phyloP scores from a whole-genome alignment of 495 filamentous ascomycete genomes.

The Aspergillus heteromorphus region DNA sequence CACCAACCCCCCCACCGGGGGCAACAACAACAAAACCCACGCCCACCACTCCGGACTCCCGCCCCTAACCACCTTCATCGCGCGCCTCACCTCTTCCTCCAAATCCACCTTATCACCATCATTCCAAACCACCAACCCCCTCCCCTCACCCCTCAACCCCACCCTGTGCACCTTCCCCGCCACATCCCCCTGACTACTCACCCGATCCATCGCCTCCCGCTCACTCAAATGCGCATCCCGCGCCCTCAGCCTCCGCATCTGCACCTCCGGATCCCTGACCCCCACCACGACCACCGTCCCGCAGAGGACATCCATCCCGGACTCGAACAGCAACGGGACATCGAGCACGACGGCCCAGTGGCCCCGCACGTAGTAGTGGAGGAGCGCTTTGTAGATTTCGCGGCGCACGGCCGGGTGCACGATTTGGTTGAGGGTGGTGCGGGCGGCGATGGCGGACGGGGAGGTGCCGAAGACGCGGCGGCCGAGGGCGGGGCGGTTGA shows the following conservation, averaged over 20 bases:
- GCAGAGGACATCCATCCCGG: constrained; percentile 72
- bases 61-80: constrained; percentile 54
- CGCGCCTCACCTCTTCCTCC: constrained; percentile 54
- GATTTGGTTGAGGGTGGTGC: constrained; percentile 76
- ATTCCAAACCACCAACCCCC: constrained; percentile 82
- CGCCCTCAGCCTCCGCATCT: constrained; percentile 69
- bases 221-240: constrained; percentile 65
- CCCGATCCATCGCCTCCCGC: constrained; percentile 77
- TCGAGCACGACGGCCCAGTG: constrained; percentile 88
- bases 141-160: constrained; percentile 52
- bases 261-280: constrained; percentile 64
- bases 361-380: constrained; percentile 62
- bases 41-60: constrained; percentile 76
- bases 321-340: constrained; percentile 87
- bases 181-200: constrained; percentile 78
- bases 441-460: constrained; percentile 57
- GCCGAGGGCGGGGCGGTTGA: constrained; percentile 84
- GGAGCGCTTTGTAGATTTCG: constrained; percentile 66
- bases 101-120: constrained; percentile 67
- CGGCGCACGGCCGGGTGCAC: constrained; percentile 80
- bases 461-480: constrained; percentile 75
- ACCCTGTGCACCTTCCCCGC: constrained; percentile 71
- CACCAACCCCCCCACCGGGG: constrained; percentile 62
- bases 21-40: constrained; percentile 63
- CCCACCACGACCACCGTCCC: constrained; percentile 81